Evolutionary conservation across 257 asterid genomes (phyloP), one percentile per base, ranked within the genome.

Genomic region (Thymus mandschuricus): DNA sequence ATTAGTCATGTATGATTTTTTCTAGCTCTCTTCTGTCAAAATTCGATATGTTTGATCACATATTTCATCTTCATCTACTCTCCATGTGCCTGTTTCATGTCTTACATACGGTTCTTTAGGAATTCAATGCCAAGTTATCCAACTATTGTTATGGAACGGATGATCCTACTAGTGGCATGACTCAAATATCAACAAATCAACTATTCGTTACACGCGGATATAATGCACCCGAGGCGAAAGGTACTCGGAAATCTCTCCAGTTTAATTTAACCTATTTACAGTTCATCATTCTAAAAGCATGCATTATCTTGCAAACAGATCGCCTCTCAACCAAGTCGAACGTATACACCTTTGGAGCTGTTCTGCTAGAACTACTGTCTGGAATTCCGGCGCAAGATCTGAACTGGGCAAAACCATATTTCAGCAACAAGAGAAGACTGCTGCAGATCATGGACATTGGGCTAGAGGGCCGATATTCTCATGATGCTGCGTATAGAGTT

Each of bases 41-140:
- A 21, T 21, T 21, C 21, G 21, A 21, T 21, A 21, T 21, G 21
- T 21, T 21, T 0, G 21, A 21, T 21, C 21, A 21, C 21, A 21
- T 21, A 21, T 21, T 21, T 21, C 21, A 21, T 21, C 21, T 21
- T 21, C 21, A 21, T 21, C 21, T 21, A 21, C 21, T 21, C 21
- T 21, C 21, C 21, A 21, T 21, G 21, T 21, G 21, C 21, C 21
- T 21, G 21, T 21, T 56, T 56, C 4, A 2, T 56, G 2, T 52
- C 6, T n/a, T 10, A 21, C 21, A 21, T 21, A 21, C 21, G 21
- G 30, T 29, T 29, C 2, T 41, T 58, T 84, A 87, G 91, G 88
- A 88, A 51, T 85, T 86, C 48, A 86, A 82, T 49, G 82, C 88
- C 79, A 84, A 82, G 88, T 83, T 35, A 86, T 21, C 21, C 21